Evolutionary conservation across 2,329 filamentous ascomycete genomes (phyloP), one percentile per base, ranked within the genome.

Genomic region (Magnaporthales sp.): DNA sequence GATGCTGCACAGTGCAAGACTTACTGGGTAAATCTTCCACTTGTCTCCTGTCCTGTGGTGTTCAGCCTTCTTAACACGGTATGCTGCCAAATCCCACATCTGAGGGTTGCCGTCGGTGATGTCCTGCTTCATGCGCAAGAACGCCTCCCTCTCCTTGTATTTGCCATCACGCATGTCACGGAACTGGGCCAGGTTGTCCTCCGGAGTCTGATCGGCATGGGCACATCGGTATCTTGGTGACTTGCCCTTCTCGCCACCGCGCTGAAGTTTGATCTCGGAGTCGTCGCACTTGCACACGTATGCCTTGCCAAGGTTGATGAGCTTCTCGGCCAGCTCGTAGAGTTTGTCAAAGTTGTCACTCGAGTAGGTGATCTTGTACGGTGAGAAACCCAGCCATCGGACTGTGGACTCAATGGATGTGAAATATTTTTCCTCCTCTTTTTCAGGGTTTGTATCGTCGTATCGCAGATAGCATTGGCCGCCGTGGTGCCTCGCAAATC

Each of bases 21-120:
- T 24, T 27, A 66, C 64, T 15, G 95, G 95, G 76, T 97, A 97
- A 69, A 97, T 96, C 77, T 88, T 90, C 93, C 93, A 98, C 74
- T 90, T 88, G 70, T 86, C 81, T 31, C 91, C 92, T 0, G 93
- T 96, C 46, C 91, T 86, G 77, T 92, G 88, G 60, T 88, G 84
- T 68, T 82, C 83, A 58, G 91, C 88, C 73, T 90, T 86, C 68
- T 92, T 84, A 66, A 98, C 89, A 68, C 94, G 88, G 78, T 97
- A 98, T 19, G 94, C 94, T 1, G 91, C 91, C 66, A 97, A 80
- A 81, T 98, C 94, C 94, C 94, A 97, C 91, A 97, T 93, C 78
- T 96, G 92, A 7, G 93, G 93, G 76, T 97, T 97, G 31, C 90
- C 89, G 72, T 90, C 89, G 64, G 86, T 86, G 69, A 92, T 91